These are phyloP conservation scores for Sclerotinia sclerotiorum DNA, from an alignment of 2,329 filamentous ascomycete species.

Conservation along the genomic window DNA sequence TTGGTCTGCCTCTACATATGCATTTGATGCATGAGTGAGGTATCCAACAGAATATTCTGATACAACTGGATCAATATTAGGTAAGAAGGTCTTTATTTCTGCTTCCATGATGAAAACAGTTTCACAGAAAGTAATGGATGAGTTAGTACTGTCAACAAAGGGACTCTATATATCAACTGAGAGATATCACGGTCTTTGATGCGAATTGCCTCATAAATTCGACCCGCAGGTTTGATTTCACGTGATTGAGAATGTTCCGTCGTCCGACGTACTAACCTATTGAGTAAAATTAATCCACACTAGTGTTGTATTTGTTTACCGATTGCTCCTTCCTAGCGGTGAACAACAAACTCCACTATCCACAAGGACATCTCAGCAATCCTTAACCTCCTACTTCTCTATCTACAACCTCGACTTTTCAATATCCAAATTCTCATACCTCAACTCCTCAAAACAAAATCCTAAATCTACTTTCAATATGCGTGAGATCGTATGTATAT, in stretches of 20 bases:
- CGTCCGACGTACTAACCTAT: background rate
- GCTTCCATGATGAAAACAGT: slow-evolving; percentile 65
- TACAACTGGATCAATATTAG: slow-evolving; percentile 82
- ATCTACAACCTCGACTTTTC: slow-evolving; percentile 26
- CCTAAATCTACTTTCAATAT: slow-evolving; percentile 53
- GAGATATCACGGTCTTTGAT: background rate
- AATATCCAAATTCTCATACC: slow-evolving; percentile 16
- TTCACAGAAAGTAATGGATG: background rate
- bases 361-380: slow-evolving; percentile 29
- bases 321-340: slow-evolving; percentile 24
- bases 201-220: slow-evolving; percentile 8
- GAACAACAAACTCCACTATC: slow-evolving; percentile 30
- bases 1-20: slow-evolving; percentile 73
- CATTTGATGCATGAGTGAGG: slow-evolving; percentile 85
- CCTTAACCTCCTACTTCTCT: slow-evolving; percentile 31
- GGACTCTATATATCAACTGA: background rate
- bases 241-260: background rate
- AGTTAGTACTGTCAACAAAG: slow-evolving; percentile 3
- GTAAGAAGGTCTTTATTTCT: slow-evolving; percentile 80
- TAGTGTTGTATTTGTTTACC: slow-evolving; percentile 24
- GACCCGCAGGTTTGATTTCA: slow-evolving; percentile 1
- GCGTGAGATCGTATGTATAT: slow-evolving; percentile 69
- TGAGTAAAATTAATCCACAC: slow-evolving; percentile 6
- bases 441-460: slow-evolving; percentile 28
- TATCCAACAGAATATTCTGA: slow-evolving; percentile 95